A percentile compares a stretch with the other conserved stretches of the same genome.
Conservation (phyloP, 176 grass and related monocot genomes). For the Carex parvula region DNA sequence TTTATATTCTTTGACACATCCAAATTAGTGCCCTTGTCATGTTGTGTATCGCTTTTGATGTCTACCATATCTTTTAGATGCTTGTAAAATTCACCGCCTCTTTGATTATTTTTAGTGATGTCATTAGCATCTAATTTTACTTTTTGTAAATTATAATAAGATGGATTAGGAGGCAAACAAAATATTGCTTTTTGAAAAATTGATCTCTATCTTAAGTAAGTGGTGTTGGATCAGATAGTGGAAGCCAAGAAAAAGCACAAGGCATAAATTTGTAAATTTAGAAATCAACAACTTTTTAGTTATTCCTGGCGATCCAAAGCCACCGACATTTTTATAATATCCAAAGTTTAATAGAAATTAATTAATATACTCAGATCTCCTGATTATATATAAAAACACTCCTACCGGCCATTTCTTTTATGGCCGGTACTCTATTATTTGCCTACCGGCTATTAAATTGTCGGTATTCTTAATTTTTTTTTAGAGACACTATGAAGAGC, state of each 20-base stretch:
- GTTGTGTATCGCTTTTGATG: background rate
- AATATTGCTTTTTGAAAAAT: conserved; percentile 1
- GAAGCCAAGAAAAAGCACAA: background rate
- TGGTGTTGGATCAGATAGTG: background rate
- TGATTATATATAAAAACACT: too few relatives aligned
- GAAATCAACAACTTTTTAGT: background rate
- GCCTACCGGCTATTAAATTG: too few relatives aligned
- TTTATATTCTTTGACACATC: too few relatives aligned
- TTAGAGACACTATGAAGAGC: too few relatives aligned
- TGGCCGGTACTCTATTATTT: too few relatives aligned
- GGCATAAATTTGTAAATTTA: conserved; percentile 9
- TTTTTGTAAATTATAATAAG: background rate
- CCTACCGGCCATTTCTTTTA: too few relatives aligned
- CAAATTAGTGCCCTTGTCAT: background rate
- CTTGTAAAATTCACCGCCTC: background rate
- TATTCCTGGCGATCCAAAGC: background rate
- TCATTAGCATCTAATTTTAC: background rate
- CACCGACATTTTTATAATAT: background rate
- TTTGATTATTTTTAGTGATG: background rate
- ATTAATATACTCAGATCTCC: too few relatives aligned
- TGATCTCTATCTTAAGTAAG: conserved; percentile 10
- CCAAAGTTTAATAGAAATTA: too few relatives aligned
- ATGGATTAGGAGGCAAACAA: background rate
- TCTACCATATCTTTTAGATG: background rate
- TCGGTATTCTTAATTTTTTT: too few relatives aligned